phyloP scores from a whole-genome alignment of 2,329 filamentous ascomycete species.

The Calonectria pseudoreteaudii region DNA sequence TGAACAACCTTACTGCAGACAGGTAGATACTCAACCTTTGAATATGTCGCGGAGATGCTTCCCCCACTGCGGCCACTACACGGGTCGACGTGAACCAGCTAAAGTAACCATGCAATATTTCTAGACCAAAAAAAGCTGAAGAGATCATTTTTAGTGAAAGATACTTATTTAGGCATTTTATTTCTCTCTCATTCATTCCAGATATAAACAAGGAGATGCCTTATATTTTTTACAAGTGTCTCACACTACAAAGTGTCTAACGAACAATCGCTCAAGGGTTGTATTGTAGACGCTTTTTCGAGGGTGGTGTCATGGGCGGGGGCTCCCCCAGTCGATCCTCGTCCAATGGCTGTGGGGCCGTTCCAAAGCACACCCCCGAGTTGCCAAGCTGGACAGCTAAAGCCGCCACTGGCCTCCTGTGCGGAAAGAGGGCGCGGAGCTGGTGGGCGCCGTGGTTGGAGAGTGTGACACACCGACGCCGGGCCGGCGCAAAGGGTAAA shows the following conservation, averaged over 20 bases:
- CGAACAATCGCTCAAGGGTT: neutral
- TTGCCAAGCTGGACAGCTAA: neutral
- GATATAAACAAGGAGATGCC: neutral
- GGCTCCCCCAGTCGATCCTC: neutral
- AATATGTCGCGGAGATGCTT: neutral
- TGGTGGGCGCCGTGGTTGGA: constrained; percentile 10
- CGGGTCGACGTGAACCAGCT: too few relatives aligned
- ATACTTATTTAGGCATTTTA: too few relatives aligned
- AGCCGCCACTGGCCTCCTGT: neutral
- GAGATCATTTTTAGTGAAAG: neutral
- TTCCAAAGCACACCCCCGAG: constrained; percentile 31
- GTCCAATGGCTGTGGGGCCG: constrained; percentile 39
- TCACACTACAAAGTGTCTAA: neutral
- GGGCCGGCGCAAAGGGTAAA: constrained; percentile 38
- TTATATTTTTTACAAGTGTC: neutral
- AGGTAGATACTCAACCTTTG: neutral
- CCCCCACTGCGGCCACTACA: neutral
- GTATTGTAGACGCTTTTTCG: neutral
- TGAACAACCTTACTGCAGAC: neutral
- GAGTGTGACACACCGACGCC: constrained; percentile 40
- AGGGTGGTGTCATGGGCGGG: constrained; percentile 28
- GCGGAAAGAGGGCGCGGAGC: constrained; percentile 1
- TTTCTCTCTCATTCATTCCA: neutral
- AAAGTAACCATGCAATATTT: neutral
- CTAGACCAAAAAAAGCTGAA: neutral